Evolutionary conservation across 2,329 filamentous ascomycete species (phyloP).

Genomic region (Pestalotiopsis sp.): DNA sequence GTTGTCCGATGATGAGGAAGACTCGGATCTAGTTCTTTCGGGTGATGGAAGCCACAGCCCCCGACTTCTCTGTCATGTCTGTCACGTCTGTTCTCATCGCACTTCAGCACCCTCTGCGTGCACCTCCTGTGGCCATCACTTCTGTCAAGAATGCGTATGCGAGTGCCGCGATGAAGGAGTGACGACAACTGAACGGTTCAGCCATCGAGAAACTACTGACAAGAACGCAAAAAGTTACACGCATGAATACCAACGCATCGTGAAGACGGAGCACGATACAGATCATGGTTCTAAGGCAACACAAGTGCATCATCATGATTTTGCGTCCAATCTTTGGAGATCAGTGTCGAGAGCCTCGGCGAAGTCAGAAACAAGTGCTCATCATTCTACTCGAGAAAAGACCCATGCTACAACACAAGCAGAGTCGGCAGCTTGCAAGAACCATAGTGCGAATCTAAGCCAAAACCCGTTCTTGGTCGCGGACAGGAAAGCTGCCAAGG

Average conservation of each 20-base stretch:
- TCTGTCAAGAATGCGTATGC: conserved; percentile 49
- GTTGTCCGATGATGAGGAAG: conserved; percentile 45
- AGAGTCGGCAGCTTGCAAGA: neutral
- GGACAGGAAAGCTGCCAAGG: conserved; percentile 19
- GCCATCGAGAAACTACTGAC: conserved; percentile 20
- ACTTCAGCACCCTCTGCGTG: conserved; percentile 43
- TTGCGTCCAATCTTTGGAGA: neutral
- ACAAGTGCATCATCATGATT: neutral
- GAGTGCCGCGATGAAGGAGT: conserved; percentile 31
- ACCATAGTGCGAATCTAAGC: conserved; percentile 16
- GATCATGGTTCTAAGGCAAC: neutral
- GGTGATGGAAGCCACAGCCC: conserved; percentile 35
- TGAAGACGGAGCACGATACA: neutral
- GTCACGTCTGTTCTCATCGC: conserved; percentile 51
- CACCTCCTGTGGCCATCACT: conserved; percentile 51
- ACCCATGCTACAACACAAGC: neutral
- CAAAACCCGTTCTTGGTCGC: conserved; percentile 27
- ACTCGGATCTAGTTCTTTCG: conserved; percentile 27
- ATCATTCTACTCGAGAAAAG: neutral
- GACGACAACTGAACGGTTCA: conserved; percentile 22
- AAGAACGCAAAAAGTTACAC: neutral
- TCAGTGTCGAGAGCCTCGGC: neutral
- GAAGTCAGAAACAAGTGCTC: neutral
- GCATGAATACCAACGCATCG: neutral
- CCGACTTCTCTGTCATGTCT: conserved; percentile 38